These are phyloP conservation scores for Candida pseudoviswanathii DNA, from an alignment of 1,139 yeast species.

Conservation along the genomic window DNA sequence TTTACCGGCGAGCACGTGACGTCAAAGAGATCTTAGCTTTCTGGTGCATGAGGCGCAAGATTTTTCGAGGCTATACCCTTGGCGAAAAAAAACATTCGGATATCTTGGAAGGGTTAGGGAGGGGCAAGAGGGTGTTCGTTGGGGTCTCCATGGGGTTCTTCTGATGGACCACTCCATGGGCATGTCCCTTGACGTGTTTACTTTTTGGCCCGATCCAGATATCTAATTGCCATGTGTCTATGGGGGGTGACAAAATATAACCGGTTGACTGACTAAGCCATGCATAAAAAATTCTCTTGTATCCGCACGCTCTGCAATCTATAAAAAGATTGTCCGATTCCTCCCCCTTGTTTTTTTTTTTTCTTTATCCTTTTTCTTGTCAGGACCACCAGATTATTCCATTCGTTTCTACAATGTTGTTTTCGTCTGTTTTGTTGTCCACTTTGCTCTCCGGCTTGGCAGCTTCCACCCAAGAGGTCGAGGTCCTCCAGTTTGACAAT, in stretches of 20 bases:
- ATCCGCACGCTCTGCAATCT: neutral
- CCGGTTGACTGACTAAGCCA: neutral
- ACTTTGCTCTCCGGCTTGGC: constrained; percentile 1
- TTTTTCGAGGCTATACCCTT: neutral
- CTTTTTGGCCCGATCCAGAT: neutral
- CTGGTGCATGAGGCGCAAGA: neutral
- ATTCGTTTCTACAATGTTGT: neutral
- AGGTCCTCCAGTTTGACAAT: constrained; percentile 53
- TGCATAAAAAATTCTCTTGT: neutral
- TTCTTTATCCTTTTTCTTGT: neutral
- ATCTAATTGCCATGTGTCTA: neutral
- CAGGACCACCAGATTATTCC: neutral
- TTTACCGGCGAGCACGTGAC: neutral
- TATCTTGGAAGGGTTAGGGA: too few relatives aligned
- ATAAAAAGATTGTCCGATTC: neutral
- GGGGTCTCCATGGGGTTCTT: too few relatives aligned
- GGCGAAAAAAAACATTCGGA: neutral
- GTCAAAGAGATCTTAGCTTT: neutral
- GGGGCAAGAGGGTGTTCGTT: too few relatives aligned
- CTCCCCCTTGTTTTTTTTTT: neutral
- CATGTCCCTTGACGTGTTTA: neutral
- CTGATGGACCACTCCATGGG: too few relatives aligned
- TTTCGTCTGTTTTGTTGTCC: constrained; percentile 2
- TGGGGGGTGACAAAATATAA: too few relatives aligned
- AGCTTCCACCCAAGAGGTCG: constrained; percentile 12